Base-by-base conservation (phyloP, 2,329 filamentous ascomycete species). In the Phaeosphaeriaceae sp. region DNA sequence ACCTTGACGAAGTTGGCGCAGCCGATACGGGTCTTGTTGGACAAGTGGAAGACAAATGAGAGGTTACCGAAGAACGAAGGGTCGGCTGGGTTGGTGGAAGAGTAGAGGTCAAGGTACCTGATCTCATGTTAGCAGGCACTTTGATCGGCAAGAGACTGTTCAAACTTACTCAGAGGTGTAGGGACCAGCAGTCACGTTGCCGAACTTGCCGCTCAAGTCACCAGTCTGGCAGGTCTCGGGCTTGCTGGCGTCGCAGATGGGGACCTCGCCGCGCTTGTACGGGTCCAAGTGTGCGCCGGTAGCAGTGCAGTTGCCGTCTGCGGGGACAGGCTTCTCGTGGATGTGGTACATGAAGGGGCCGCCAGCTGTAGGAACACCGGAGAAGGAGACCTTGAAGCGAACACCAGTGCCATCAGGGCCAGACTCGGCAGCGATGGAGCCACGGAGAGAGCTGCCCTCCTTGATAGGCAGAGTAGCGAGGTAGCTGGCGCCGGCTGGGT, bases 1-100 rank as follows among this genome's bases (percentile, higher is more conserved):
- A 68, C 22, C 41, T 58, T 57, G 42, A 65, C 73, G 70, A 87
- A 86, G 73, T 86, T 86, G 57, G 82, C 85, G 76, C 86, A 88
- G 27, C 82, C 81, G 66, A 87, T 78, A 61, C 83, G 81, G 7
- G 81, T 84, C 62, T 80, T 81, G 74, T 87, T 84, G 51, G 79
- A 72, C 48, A 75, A 77, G 65, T 87, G 85, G 42, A 88, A 71
- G 44, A 87, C 85, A 54, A 87, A 70, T 48, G 82, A 84, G 45
- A 81, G 78, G 67, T 84, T 81, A 49, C 84, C 84, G 56, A 87
- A 80, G 73, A 81, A 87, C 25, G 83, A 75, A n/a, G 69, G 69
- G 40, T 74, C 71, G 11, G 70, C 72, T 0, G 74, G 68, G 33
- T 70, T 66, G 46, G 81, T 82, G 27, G 84, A 81, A 40, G 83